Base-by-base conservation (phyloP, 495 filamentous ascomycete genomes). In the Hyaloscypha hepaticicola region DNA sequence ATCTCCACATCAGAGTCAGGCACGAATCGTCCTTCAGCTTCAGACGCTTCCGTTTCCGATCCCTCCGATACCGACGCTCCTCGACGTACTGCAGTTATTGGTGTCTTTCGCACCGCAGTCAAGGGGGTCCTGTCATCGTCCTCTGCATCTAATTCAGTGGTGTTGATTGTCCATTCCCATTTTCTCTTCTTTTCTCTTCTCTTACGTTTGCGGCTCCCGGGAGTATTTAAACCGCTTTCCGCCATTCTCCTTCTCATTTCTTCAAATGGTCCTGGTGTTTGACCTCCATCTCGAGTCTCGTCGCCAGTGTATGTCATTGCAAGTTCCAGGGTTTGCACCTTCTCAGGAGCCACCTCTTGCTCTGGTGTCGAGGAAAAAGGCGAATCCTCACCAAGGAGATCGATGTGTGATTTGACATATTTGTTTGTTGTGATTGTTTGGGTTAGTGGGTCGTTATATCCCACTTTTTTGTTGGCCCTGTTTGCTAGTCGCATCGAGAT, bases 251-350 rank as follows among this genome's bases (percentile, higher is more conserved):
- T 72, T 22, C 82, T 75, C 80, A 83, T 83, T 63, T 85, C 82
- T 67, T 85, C 83, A 34, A 84, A 85, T 6, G 83, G 82, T 0
- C 83, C 81, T 0, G 83, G 82, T 0, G 82, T 85, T 69, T 81
- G 77, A 1, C 82, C 83, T 7, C 83, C 82, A 62, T 85, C 81
- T 45, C 79, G 75, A 0, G 78, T 82, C 45, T 70, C 70, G 55
- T 82, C 77, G 52, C 78, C 75, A 7, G 79, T 75, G 64, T 83
- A 80, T 29, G 80, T 75, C 75, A 82, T 78, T 29, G 78, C 73
- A 25, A 78, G 64, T 65, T 84, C 81, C 51, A 84, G 73, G 6
- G 61, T 75, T 60, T 76, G 74, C 6, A 70, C 62, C 3, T 57
- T 66, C 38, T 45, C 11, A 4, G 38, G 38, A 45, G 14, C 38